phyloP scores from a whole-genome alignment of 495 filamentous ascomycete species.

The Penicillium simplicissimum region DNA sequence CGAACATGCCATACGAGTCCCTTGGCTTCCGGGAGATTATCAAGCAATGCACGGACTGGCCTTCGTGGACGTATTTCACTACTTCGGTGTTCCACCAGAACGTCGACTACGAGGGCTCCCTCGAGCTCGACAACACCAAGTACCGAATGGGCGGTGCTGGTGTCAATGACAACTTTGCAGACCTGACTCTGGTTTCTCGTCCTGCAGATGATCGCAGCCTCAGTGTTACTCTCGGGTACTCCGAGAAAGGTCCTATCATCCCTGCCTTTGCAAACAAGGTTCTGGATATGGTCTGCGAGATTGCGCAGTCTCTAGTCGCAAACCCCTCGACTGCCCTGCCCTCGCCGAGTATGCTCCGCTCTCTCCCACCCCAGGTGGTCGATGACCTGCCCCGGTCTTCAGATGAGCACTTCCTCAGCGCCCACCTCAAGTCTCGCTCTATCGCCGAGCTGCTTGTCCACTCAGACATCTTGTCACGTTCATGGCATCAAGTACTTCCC shows the following conservation, averaged over 20 bases:
- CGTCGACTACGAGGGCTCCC: constrained; percentile 41
- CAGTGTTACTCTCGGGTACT: constrained; percentile 48
- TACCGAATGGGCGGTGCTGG: constrained; percentile 53
- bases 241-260: constrained; percentile 45
- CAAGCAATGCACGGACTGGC: constrained; percentile 59
- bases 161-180: constrained; percentile 51
- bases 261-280: constrained; percentile 42
- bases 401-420: constrained; percentile 36
- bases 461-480: constrained; percentile 47
- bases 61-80: constrained; percentile 50
- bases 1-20: constrained; percentile 59
- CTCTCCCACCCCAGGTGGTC: constrained; percentile 34
- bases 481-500: constrained; percentile 54
- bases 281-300: constrained; percentile 52
- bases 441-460: constrained; percentile 50
- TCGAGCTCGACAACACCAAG: constrained; percentile 47
- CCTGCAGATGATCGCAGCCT: constrained; percentile 42
- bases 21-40: constrained; percentile 62
- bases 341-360: constrained; percentile 41
- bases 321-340: constrained; percentile 47
- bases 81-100: constrained; percentile 53
- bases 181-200: constrained; percentile 52
- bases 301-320: constrained; percentile 43
- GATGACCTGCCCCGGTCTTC: constrained; percentile 29
- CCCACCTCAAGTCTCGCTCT: constrained; percentile 43